Base-by-base conservation (phyloP, 2,329 filamentous ascomycete species). In the Epichloe gansuensis region DNA sequence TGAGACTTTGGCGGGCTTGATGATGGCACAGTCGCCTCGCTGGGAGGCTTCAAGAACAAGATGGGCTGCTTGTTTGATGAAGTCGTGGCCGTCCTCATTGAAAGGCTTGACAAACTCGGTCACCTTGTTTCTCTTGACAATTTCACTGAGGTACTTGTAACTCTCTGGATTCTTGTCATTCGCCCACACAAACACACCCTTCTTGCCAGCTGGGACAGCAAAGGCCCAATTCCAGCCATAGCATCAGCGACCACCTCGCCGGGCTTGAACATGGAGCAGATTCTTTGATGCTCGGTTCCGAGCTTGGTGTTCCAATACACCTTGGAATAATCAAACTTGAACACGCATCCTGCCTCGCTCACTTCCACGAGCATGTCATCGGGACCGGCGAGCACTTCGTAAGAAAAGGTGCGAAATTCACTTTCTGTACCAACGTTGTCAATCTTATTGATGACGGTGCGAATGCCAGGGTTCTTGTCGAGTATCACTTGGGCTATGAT, bases 271-370 rank as follows among this genome's bases (percentile, higher is more conserved):
- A 84, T 71, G 50, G 77, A 73, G 54, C 91, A 81, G 15, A 97
- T 74, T 3, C 93, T 78, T 58, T 85, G 82, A 69, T 98, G 93
- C 69, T 98, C 93, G 0, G 83, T 87, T 62, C 94, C 85, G 13
- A 98, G 80, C 59, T 91, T 83, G 62, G 83, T 90, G 70, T 98
- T 98, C 91, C 91, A 98, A 75, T 98, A 98, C 4, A 98, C 93
- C 61, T 94, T 94, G 56, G 86, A 81, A 68, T 95, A 98, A 72
- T 98, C 88, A 68, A 98, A 97, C 52, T 77, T 76, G 72, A 95
- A 98, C n/a, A 77, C 73, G 71, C 93, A 97, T 55, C 82, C 80
- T 61, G 87, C 85, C 70, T 96, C 90, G 58, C 80, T 81, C 50
- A 93, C 78, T 57, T 87, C 81, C 52, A 98, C 93, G 51, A 91